Base-by-base conservation (phyloP, 495 filamentous ascomycete species). In the Aspergillus kassunensis region DNA sequence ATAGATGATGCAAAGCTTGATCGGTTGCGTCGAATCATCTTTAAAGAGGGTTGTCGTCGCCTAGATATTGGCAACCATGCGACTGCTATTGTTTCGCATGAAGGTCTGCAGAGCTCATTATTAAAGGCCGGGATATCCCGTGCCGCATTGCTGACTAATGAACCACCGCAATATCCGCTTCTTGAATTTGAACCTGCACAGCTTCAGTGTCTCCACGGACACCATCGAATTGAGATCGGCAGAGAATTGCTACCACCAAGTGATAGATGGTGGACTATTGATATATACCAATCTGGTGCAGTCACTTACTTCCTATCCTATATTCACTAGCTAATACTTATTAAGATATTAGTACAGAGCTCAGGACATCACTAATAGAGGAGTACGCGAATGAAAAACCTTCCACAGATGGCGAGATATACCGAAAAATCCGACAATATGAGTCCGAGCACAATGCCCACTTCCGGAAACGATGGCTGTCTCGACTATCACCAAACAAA, bases 351-450 rank as follows among this genome's bases (percentile, higher is more conserved):
- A 61, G 58, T 41, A n/a, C 20, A 2, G 54, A 62, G 16, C 44
- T 70, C 2, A 40, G 41, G 39, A 64, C 47, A 5, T 31, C 47
- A 7, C 51, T 66, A 0, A 31, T 61, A 29, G 60, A 74, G 27
- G 61, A 73, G 49, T 74, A 72, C 49, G 47, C 58, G 2, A 72
- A 72, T 34, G 55, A 74, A 53, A 58, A 59, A 40, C 39, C 50
- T 30, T 66, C 58, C 4, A 60, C 19, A n/a, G 61, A 72, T 48
- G 58, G 69, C 12, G 64, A 74, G 33, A 65, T 76, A 19, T 76
- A 72, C 50, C 47, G 60, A 9, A 73, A 74, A 55, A 61, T 72
- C 23, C 62, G 65, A 3, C 53, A 71, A 52, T 74, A 74, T 48
- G 20, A 68, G 49, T 7, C 45, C 23, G 48, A 66, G 24, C 30